Conservation (phyloP, 495 filamentous ascomycete species). For the Penicillium alfredii region DNA sequence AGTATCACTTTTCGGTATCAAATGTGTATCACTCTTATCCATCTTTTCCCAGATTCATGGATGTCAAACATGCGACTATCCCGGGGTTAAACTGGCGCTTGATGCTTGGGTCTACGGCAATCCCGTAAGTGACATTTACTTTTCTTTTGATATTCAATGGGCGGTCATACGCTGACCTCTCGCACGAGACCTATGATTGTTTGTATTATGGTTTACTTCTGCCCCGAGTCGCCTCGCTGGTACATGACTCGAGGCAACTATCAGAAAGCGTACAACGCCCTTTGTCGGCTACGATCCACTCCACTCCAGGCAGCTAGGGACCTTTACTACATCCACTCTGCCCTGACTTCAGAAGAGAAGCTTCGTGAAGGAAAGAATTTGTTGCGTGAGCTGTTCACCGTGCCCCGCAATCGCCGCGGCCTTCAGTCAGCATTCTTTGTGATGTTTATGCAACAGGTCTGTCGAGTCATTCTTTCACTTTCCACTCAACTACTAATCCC, state of each 20-base stretch:
- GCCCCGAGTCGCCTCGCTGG: constrained; percentile 52
- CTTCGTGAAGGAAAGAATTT: constrained; percentile 28
- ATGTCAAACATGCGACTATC: too few relatives aligned
- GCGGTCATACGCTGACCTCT: too few relatives aligned
- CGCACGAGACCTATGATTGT: too few relatives aligned
- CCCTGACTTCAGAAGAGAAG: constrained; percentile 34
- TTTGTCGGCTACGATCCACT: constrained; percentile 55
- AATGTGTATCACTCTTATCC: too few relatives aligned
- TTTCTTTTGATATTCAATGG: too few relatives aligned
- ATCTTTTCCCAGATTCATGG: too few relatives aligned
- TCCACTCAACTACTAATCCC: too few relatives aligned
- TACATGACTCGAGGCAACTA: constrained; percentile 58
- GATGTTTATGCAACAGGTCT: constrained; percentile 83
- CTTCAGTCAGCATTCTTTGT: constrained; percentile 51
- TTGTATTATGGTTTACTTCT: constrained; percentile 65
- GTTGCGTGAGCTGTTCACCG: constrained; percentile 50
- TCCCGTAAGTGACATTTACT: too few relatives aligned
- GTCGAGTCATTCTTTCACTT: constrained; percentile 51
- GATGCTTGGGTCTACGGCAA: too few relatives aligned
- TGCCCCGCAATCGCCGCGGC: constrained; percentile 52
- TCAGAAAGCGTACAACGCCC: constrained; percentile 55
- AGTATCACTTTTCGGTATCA: too few relatives aligned
- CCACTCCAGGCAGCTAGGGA: constrained; percentile 69
- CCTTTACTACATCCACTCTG: constrained; percentile 67
- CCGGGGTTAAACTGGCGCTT: too few relatives aligned